Evolutionary conservation across 768 basidiomycete genomes (phyloP).

Genomic region (Clavulina sp.): DNA sequence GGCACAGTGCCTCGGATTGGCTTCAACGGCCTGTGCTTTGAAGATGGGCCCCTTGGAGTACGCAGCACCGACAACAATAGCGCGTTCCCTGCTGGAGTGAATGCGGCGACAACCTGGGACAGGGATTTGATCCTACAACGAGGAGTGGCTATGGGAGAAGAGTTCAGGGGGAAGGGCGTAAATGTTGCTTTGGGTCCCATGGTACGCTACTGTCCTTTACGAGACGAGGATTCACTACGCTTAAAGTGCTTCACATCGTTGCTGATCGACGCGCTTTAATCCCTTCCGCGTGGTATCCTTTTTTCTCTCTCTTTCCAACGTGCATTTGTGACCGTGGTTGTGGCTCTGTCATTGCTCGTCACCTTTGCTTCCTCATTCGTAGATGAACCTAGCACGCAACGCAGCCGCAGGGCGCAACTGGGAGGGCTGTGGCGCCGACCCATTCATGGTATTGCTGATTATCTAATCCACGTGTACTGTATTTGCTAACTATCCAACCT

Average conservation of each 20-base stretch:
- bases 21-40: neutral
- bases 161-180: conserved; percentile 44
- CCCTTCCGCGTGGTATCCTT: too few relatives aligned
- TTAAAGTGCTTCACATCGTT: too few relatives aligned
- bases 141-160: conserved; percentile 34
- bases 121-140: conserved; percentile 38
- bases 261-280: too few relatives aligned
- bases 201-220: neutral
- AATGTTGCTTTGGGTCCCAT: conserved; percentile 19
- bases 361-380: too few relatives aligned
- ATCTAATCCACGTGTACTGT: neutral
- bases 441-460: neutral
- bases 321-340: too few relatives aligned
- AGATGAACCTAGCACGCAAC: conserved; percentile 13
- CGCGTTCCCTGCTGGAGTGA: conserved; percentile 14
- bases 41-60: conserved; percentile 10
- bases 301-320: too few relatives aligned
- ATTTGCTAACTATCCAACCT: conserved; percentile 11
- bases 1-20: conserved; percentile 6
- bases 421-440: conserved; percentile 12
- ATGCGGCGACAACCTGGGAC: conserved; percentile 30
- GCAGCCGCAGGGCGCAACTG: conserved; percentile 12
- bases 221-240: neutral
- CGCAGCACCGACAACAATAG: conserved; percentile 5
- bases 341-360: too few relatives aligned